phyloP scores from a whole-genome alignment of 2,329 filamentous ascomycete species.

The Ophiostoma montium region DNA sequence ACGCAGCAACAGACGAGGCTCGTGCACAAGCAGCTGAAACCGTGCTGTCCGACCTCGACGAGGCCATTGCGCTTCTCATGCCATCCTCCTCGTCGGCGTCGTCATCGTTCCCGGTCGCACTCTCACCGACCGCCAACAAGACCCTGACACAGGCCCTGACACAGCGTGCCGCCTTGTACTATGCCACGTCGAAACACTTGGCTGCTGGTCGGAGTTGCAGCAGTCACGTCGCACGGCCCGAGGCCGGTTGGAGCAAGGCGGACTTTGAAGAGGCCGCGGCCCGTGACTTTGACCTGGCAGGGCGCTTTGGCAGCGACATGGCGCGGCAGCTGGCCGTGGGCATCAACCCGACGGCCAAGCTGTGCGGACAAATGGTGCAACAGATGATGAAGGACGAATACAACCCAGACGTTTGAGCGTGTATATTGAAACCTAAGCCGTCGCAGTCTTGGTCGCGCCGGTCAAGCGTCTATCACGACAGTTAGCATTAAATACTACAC shows the following conservation, averaged over 20 bases:
- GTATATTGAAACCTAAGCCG: not conserved
- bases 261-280: constrained; percentile 50
- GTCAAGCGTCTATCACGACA: not conserved
- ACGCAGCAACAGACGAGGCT: constrained; percentile 18
- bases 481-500: not conserved
- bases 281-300: constrained; percentile 48
- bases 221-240: constrained; percentile 15
- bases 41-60: constrained; percentile 39
- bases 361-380: constrained; percentile 54
- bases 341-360: constrained; percentile 53
- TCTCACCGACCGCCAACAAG: constrained; percentile 51
- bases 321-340: constrained; percentile 50
- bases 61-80: constrained; percentile 43
- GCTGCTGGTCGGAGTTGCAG: not conserved
- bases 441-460: not conserved
- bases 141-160: constrained; percentile 58
- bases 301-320: constrained; percentile 50
- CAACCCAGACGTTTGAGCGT: constrained; percentile 22
- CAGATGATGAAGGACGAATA: constrained; percentile 59
- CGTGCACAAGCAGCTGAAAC: constrained; percentile 13
- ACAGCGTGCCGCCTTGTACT: constrained; percentile 53
- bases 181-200: constrained; percentile 37
- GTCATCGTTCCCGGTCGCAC: constrained; percentile 32
- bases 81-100: constrained; percentile 29
- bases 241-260: constrained; percentile 35